These are phyloP conservation scores for Podospora didyma DNA, from an alignment of 495 filamentous ascomycete species.

Conservation along the genomic window DNA sequence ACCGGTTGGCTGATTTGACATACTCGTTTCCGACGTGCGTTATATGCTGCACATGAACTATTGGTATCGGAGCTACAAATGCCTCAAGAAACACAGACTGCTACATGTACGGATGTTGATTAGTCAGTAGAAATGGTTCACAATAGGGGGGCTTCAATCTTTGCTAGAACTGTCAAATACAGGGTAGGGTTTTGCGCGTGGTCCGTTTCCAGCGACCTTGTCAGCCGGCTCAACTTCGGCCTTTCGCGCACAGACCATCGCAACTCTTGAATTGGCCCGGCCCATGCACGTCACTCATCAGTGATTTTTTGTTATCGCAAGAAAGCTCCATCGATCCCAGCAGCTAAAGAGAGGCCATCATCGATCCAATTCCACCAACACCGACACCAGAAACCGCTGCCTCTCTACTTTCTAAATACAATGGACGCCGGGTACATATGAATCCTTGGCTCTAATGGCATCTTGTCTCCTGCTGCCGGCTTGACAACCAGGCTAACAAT, in stretches of 20 bases:
- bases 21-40: too few relatives aligned
- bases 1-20: too few relatives aligned
- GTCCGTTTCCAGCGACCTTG: too few relatives aligned
- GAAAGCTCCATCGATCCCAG: constrained; percentile 1
- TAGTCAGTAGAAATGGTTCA: too few relatives aligned
- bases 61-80: too few relatives aligned
- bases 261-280: background rate
- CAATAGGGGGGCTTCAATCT: too few relatives aligned
- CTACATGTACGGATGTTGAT: too few relatives aligned
- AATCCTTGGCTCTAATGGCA: background rate
- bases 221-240: background rate
- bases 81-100: too few relatives aligned
- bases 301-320: constrained; percentile 12
- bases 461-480: too few relatives aligned
- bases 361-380: background rate
- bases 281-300: background rate
- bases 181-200: too few relatives aligned
- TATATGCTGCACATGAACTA: too few relatives aligned
- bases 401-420: background rate
- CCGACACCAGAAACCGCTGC: background rate
- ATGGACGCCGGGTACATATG: constrained; percentile 13
- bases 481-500: constrained; percentile 8
- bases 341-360: background rate
- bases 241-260: background rate
- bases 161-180: too few relatives aligned